Evolutionary conservation across 768 basidiomycete species (phyloP), one percentile per base, ranked within the genome.

Genomic region (Leccinum arenicola): DNA sequence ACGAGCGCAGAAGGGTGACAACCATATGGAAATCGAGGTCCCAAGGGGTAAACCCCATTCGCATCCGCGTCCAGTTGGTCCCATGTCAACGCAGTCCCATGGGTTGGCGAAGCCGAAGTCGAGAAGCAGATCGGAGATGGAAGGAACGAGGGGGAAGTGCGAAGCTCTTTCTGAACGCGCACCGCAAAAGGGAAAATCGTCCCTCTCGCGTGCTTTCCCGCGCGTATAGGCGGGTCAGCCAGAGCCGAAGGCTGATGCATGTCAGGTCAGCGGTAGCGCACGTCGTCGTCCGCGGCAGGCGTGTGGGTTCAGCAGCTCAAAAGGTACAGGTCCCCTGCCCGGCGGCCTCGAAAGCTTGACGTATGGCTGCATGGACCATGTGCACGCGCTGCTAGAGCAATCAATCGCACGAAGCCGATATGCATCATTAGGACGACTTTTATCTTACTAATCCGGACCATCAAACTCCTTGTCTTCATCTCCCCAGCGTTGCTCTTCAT

Each of bases 111-210:
- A 64, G 40, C 1, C 57, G 66, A 66, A 66, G 61, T 27, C 3
- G 49, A 66, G 66, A 67, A 68, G 66, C 57, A 57, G 58, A 69
- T 69, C 67, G 57, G 64, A 66, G 60, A 64, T 60, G 62, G 64
- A 66, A 58, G 67, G 31, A 12, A 57, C n/a, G 17, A 61, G 50
- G 63, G 63, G 43, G 54, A 35, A 55, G 48, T 19, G 59, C 40
- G 56, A 64, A 57, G 55, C 62, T 52, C 45, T 60, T 60, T 52
- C 55, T 45, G 62, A 57, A 54, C 43, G 14, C 52, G 23, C 56
- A 3, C 49, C 54, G 27, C 40, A 64, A 66, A 64, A 9, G 61
- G 64, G 29, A 52, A 61, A 19, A 65, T 55, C 60, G 50, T 55
- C 61, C n/a, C 62, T 54, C 40, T 38, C 6, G 50, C 17, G 25